A percentile compares a stretch with the other conserved stretches of the same genome.
These are phyloP conservation scores for Myxozyma kluyveri DNA, from an alignment of 805 yeast genomes.

Conservation along the genomic window DNA sequence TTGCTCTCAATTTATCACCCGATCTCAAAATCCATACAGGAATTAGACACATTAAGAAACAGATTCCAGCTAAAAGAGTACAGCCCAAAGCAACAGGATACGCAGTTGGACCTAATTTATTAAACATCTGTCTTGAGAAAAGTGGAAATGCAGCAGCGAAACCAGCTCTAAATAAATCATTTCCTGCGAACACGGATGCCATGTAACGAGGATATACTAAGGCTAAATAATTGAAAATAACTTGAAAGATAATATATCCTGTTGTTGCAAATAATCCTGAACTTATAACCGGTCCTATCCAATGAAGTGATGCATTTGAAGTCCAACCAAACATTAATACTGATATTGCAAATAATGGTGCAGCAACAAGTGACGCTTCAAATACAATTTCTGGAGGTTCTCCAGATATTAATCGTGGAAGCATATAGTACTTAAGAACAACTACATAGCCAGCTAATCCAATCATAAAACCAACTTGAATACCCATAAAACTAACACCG, in stretches of 20 bases:
- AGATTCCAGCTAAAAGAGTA: constrained; percentile 48
- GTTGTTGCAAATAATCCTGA: constrained; percentile 43
- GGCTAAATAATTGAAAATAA: constrained; percentile 50
- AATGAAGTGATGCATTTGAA: constrained; percentile 43
- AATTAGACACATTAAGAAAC: constrained; percentile 46
- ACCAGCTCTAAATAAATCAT: constrained; percentile 49
- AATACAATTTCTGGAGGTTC: constrained; percentile 20
- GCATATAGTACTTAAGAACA: neutral
- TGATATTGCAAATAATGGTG: constrained; percentile 44
- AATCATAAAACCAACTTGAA: constrained; percentile 47
- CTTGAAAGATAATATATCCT: constrained; percentile 51
- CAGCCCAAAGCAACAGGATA: constrained; percentile 64
- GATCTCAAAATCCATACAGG: constrained; percentile 45
- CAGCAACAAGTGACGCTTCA: constrained; percentile 6
- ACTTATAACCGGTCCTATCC: constrained; percentile 52
- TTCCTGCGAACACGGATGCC: constrained; percentile 62
- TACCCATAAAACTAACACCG: constrained; percentile 50
- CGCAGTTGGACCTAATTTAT: constrained; percentile 40
- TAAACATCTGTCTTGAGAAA: constrained; percentile 60
- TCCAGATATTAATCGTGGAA: neutral
- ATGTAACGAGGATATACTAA: constrained; percentile 48
- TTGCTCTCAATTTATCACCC: constrained; percentile 39
- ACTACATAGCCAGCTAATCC: constrained; percentile 3
- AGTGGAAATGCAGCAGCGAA: constrained; percentile 63
- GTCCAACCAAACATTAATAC: constrained; percentile 54